Evolutionary conservation across 371 early-diverging fungal species (phyloP).

Genomic region (Smittium culicis): DNA sequence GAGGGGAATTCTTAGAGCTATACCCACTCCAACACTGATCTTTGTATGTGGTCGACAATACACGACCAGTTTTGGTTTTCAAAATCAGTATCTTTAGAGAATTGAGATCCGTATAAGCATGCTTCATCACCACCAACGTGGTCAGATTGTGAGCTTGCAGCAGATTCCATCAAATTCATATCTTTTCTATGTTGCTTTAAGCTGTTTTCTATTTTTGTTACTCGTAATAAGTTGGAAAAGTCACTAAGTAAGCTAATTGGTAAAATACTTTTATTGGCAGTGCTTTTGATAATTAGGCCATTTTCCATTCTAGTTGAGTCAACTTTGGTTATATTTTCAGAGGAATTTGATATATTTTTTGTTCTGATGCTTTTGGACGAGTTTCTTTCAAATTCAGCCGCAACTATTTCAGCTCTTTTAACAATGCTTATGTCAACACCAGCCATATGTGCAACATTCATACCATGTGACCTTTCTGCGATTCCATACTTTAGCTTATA

Average conservation of each 20-base stretch:
- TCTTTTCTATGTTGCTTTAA: background rate
- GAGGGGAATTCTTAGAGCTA: no score
- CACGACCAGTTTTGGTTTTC: constrained; percentile 35
- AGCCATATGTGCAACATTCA: constrained; percentile 94
- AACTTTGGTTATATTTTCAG: background rate
- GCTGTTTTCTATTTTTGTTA: constrained; percentile 16
- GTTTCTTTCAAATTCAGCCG: constrained; percentile 51
- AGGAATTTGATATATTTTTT: background rate
- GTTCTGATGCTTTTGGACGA: constrained; percentile 14
- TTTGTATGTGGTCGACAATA: constrained; percentile 26
- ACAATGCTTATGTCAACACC: constrained; percentile 58
- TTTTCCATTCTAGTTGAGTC: background rate
- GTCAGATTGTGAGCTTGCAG: constrained; percentile 7
- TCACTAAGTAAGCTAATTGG: constrained; percentile 30
- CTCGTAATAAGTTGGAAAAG: constrained; percentile 31
- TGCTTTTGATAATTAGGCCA: background rate
- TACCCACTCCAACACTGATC: background rate
- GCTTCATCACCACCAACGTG: constrained; percentile 15
- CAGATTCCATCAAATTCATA: background rate
- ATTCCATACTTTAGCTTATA: constrained; percentile 82
- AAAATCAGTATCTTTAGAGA: constrained; percentile 4
- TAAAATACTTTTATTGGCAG: background rate
- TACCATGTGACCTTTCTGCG: constrained; percentile 71
- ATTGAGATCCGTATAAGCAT: constrained; percentile 3
- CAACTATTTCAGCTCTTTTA: constrained; percentile 45